A percentile compares a stretch with the other conserved stretches of the same genome.
Conservation (phyloP, 2,329 filamentous ascomycete species). For the Teratosphaeria epicoccoides region DNA sequence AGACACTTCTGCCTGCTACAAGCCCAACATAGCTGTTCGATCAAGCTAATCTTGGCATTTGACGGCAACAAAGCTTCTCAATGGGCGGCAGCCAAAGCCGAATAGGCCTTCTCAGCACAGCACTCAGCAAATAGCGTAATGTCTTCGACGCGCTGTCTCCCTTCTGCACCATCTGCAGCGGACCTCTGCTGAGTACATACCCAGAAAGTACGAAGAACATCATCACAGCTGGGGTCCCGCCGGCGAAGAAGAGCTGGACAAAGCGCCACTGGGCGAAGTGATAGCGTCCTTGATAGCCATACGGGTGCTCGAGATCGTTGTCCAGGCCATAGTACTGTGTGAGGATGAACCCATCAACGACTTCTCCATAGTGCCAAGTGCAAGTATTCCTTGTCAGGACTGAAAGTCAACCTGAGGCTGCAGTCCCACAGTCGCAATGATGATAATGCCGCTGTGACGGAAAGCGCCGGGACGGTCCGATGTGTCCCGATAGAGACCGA, state of each 20-base stretch:
- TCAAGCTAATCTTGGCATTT: too few species aligned
- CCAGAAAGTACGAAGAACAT: slow-evolving; percentile 43
- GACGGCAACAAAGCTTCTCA: too few species aligned
- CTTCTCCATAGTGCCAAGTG: too few species aligned
- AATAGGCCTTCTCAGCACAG: slow-evolving; percentile 39
- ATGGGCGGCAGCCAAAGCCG: slow-evolving; percentile 41
- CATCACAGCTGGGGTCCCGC: slow-evolving; percentile 48
- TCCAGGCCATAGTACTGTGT: not conserved
- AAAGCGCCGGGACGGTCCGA: not conserved
- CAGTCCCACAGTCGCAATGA: too few species aligned
- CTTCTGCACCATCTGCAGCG: not conserved
- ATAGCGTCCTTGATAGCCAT: not conserved
- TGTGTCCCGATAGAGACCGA: not conserved
- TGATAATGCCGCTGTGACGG: too few species aligned
- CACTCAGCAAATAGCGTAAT: slow-evolving; percentile 19
- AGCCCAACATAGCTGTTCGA: too few species aligned
- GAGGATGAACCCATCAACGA: too few species aligned
- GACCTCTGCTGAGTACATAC: slow-evolving; percentile 37
- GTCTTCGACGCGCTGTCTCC: not conserved
- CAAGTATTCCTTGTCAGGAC: too few species aligned
- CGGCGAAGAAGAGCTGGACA: slow-evolving; percentile 48
- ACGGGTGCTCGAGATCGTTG: not conserved
- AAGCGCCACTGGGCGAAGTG: slow-evolving; percentile 39
- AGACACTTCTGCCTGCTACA: too few species aligned
- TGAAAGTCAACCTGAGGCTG: not conserved